phyloP scores from a whole-genome alignment of 2,329 filamentous ascomycete species.

The Verticillium tricorpus region DNA sequence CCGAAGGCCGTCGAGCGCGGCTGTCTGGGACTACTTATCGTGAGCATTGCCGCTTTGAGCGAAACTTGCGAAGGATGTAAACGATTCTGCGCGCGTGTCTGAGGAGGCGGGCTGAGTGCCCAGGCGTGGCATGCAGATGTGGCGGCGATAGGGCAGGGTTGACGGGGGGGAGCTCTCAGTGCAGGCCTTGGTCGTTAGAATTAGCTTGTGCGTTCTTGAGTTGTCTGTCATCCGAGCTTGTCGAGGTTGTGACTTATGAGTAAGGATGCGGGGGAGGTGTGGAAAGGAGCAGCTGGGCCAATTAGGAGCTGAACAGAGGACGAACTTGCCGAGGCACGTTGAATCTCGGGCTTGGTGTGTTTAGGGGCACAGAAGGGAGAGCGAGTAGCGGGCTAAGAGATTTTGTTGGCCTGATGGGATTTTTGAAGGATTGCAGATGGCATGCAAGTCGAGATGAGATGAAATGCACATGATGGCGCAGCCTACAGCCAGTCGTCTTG shows the following conservation, averaged over 20 bases:
- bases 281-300: slow-evolving; percentile 1
- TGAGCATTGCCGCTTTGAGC: background rate
- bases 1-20: background rate
- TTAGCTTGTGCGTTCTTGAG: background rate
- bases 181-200: background rate
- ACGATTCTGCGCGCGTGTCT: background rate
- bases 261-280: background rate
- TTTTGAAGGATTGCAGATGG: background rate
- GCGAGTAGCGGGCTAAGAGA: background rate
- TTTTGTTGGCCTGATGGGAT: background rate
- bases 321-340: slow-evolving; percentile 8
- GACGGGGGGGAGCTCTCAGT: background rate
- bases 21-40: background rate
- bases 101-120: background rate
- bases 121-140: background rate
- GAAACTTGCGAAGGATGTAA: background rate
- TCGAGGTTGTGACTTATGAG: background rate
- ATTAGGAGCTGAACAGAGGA: slow-evolving; percentile 1
- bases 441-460: background rate
- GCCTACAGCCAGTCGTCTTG: background rate
- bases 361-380: background rate
- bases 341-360: background rate
- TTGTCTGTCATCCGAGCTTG: background rate
- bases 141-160: background rate
- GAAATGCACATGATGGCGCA: background rate